Conservation (phyloP, 1,139 yeast species). For the Suhomyces terraborum region DNA sequence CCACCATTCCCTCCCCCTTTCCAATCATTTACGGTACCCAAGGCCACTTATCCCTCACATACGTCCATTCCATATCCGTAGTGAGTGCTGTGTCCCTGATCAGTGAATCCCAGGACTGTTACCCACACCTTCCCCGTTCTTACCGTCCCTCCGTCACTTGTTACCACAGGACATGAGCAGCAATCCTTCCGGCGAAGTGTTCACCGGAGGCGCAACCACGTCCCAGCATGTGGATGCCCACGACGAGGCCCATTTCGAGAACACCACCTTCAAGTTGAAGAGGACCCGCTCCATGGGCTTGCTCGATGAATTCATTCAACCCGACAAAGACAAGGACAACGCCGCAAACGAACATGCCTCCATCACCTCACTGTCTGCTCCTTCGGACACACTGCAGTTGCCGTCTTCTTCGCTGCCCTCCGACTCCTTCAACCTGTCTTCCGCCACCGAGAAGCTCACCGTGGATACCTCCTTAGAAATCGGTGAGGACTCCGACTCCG, state of each 20-base stretch:
- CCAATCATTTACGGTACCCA: constrained; percentile 2
- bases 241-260: constrained; percentile 70
- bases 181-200: constrained; percentile 36
- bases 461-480: constrained; percentile 1
- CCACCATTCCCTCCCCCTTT: neutral
- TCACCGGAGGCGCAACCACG: constrained; percentile 53
- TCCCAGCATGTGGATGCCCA: constrained; percentile 68
- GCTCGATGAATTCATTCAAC: constrained; percentile 67
- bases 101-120: neutral
- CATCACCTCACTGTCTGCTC: neutral
- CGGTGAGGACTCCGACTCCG: constrained; percentile 2
- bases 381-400: neutral
- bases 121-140: constrained; percentile 1
- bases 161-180: constrained; percentile 7
- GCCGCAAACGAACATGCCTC: no score
- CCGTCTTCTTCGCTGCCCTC: neutral
- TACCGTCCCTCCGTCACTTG: constrained; percentile 1
- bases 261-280: constrained; percentile 73
- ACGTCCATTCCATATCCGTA: neutral
- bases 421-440: neutral
- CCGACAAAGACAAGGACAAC: constrained; percentile 18
- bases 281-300: constrained; percentile 84
- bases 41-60: constrained; percentile 4
- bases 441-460: constrained; percentile 3
- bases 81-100: constrained; percentile 1